Evolutionary conservation across 208 protist genomes (phyloP).

Genomic region (Crithidia fasciculata): DNA sequence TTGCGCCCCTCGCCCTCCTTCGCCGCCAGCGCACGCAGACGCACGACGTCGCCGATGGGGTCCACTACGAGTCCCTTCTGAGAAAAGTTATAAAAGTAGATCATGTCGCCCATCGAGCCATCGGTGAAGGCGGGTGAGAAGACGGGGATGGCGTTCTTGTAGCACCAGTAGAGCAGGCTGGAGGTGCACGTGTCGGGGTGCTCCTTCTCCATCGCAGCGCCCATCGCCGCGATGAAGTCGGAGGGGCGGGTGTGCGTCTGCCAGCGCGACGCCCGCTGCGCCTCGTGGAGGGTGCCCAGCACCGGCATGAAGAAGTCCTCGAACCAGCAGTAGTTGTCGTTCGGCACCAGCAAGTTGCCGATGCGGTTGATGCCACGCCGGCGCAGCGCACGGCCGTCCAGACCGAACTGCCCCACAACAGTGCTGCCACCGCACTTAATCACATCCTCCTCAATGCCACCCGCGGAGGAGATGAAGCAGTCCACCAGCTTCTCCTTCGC

Average conservation of each 20-base stretch:
- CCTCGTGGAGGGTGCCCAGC: slow-evolving; percentile 91
- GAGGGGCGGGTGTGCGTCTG: slow-evolving; percentile 92
- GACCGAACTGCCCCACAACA: slow-evolving; percentile 94
- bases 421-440: slow-evolving; percentile 99
- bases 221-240: slow-evolving; percentile 96
- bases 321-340: slow-evolving; percentile 99
- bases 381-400: slow-evolving; percentile 93
- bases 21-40: slow-evolving; percentile 43
- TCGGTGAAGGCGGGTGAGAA: slow-evolving; percentile 99
- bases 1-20: slow-evolving; percentile 29
- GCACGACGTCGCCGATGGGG: slow-evolving; percentile 87
- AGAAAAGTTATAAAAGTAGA: slow-evolving; percentile 99
- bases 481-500: slow-evolving; percentile 96
- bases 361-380: slow-evolving; percentile 97
- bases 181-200: slow-evolving; percentile 91
- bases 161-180: slow-evolving; percentile 98
- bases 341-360: slow-evolving; percentile 99
- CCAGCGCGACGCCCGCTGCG: slow-evolving; percentile 87
- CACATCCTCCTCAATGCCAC: slow-evolving; percentile 99
- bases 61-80: slow-evolving; percentile 97
- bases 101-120: slow-evolving; percentile 99
- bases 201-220: slow-evolving; percentile 80
- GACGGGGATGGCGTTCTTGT: slow-evolving; percentile 98
- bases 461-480: slow-evolving; percentile 98
- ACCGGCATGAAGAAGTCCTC: slow-evolving; percentile 99